A percentile compares a stretch with the other conserved stretches of the same genome.
phyloP scores from a whole-genome alignment of 129 eudicot species.

The Oenanthe sinensis region DNA sequence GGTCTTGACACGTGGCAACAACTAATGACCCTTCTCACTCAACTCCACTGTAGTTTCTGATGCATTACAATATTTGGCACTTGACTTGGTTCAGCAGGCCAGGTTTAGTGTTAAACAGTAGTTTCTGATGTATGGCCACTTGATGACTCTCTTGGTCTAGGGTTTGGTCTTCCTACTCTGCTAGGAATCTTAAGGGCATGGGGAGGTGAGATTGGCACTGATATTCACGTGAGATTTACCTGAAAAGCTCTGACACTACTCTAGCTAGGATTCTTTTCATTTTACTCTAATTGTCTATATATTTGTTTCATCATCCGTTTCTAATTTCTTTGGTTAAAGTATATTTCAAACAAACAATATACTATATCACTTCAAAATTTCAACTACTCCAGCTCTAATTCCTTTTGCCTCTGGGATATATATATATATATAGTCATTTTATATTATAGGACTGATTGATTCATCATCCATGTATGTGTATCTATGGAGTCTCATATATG shows the following conservation, averaged over 20 bases:
- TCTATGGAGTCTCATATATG: not conserved
- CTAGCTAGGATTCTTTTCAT: not conserved
- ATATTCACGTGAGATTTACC: not conserved
- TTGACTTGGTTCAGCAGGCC: not conserved
- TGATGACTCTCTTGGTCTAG: too few relatives aligned
- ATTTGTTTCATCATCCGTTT: not conserved
- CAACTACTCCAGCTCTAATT: not conserved
- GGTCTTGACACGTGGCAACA: not conserved
- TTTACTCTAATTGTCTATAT: not conserved
- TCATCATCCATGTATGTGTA: not conserved
- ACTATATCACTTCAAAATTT: not conserved
- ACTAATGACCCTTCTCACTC: not conserved
- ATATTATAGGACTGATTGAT: not conserved
- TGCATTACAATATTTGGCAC: not conserved
- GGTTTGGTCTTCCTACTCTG: not conserved
- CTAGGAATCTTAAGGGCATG: not conserved
- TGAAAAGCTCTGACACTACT: not conserved
- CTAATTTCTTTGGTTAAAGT: not conserved
- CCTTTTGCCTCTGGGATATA: constrained; percentile 9
- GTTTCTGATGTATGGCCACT: not conserved
- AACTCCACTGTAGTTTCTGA: not conserved
- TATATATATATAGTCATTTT: too few relatives aligned
- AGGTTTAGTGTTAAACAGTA: not conserved
- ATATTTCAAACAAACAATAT: not conserved
- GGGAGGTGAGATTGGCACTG: constrained; percentile 5